These are phyloP conservation scores for Brassica hybrid DNA, from an alignment of 441 rosid species.

Conservation along the genomic window DNA sequence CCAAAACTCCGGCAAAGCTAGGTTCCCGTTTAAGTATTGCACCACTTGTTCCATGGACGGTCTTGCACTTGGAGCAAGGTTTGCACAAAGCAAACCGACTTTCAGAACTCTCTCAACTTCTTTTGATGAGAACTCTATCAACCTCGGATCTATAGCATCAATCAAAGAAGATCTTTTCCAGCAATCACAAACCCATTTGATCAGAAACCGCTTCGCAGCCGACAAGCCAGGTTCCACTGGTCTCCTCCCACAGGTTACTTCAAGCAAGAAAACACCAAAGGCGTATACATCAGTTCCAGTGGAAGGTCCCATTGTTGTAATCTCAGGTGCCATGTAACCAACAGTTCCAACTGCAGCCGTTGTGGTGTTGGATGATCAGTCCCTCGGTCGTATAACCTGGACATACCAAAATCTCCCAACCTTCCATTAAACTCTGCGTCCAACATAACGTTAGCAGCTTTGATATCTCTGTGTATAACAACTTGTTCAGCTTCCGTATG, in stretches of 20 bases:
- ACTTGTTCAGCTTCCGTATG: constrained; percentile 74
- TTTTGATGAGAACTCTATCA: constrained; percentile 37
- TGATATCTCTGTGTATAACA: constrained; percentile 71
- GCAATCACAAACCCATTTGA: constrained; percentile 56
- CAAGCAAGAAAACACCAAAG: constrained; percentile 71
- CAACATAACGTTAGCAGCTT: constrained; percentile 60
- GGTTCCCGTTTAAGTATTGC: constrained; percentile 51
- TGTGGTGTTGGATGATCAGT: constrained; percentile 46
- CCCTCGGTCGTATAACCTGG: constrained; percentile 58
- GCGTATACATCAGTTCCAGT: constrained; percentile 60
- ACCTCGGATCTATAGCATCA: constrained; percentile 53
- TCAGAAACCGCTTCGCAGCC: constrained; percentile 43
- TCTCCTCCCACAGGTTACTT: constrained; percentile 62
- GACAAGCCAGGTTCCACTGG: constrained; percentile 47
- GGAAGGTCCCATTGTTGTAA: constrained; percentile 52
- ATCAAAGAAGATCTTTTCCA: constrained; percentile 53
- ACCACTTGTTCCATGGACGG: constrained; percentile 61
- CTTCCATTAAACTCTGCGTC: constrained; percentile 57
- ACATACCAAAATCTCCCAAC: constrained; percentile 76
- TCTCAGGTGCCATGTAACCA: constrained; percentile 71
- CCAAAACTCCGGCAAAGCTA: constrained; percentile 45
- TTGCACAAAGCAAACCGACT: constrained; percentile 50
- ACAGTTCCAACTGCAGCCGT: constrained; percentile 65
- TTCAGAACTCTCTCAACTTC: constrained; percentile 42
- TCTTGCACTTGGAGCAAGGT: constrained; percentile 45